Conservation (phyloP, 2,329 filamentous ascomycete species). For the Xylariaceae sp. region DNA sequence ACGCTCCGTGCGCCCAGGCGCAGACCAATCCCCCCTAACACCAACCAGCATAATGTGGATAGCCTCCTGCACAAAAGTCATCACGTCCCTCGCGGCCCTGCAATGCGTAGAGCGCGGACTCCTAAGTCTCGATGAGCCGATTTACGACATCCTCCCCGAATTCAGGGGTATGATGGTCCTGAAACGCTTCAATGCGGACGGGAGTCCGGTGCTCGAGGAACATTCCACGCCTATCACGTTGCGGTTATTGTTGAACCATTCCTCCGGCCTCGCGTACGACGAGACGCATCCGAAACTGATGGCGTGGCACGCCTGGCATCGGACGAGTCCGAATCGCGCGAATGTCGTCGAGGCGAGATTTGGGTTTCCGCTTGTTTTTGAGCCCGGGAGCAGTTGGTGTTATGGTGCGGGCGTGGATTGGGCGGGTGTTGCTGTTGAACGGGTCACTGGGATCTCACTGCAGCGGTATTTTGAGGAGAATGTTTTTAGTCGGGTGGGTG, state of each 20-base stretch:
- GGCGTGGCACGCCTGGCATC: conserved; percentile 26
- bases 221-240: conserved; percentile 17
- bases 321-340: conserved; percentile 22
- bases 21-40: conserved; percentile 17
- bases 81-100: conserved; percentile 40
- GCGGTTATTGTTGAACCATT: conserved; percentile 18
- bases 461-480: conserved; percentile 21
- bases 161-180: conserved; percentile 26
- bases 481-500: conserved; percentile 17
- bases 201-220: conserved; percentile 15
- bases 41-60: conserved; percentile 28
- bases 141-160: conserved; percentile 39
- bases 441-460: conserved; percentile 15
- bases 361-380: conserved; percentile 37
- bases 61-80: conserved; percentile 32
- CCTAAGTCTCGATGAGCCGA: conserved; percentile 37
- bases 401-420: conserved; percentile 42
- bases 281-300: conserved; percentile 26
- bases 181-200: conserved; percentile 15
- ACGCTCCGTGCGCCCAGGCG: conserved; percentile 20
- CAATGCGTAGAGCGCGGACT: conserved; percentile 42
- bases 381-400: conserved; percentile 40
- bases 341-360: conserved; percentile 29
- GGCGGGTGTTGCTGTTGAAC: conserved; percentile 29
- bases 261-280: conserved; percentile 32